Evolutionary conservation across 2,329 filamentous ascomycete genomes (phyloP).

Genomic region (Hortaea werneckii): DNA sequence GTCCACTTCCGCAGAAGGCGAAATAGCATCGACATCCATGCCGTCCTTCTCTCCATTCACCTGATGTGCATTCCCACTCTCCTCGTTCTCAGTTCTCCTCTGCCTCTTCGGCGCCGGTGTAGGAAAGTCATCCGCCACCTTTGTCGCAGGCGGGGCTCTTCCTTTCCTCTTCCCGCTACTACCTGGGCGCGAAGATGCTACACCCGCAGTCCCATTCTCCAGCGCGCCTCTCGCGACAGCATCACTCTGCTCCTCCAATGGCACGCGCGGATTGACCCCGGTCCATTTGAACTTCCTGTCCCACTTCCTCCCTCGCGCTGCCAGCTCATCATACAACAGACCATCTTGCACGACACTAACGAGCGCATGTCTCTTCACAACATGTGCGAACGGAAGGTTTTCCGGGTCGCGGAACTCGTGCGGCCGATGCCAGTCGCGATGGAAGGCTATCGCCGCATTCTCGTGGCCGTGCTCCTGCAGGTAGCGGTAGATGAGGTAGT

Average conservation of each 20-base stretch:
- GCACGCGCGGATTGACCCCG: slow-evolving; percentile 12
- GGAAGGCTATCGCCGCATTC: slow-evolving; percentile 43
- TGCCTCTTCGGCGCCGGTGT: slow-evolving; percentile 23
- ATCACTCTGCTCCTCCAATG: slow-evolving; percentile 11
- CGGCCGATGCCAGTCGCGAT: slow-evolving; percentile 49
- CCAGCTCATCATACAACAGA: slow-evolving; percentile 37
- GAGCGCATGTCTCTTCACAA: slow-evolving; percentile 49
- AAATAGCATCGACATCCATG: slow-evolving; percentile 33
- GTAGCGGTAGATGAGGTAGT: slow-evolving; percentile 60
- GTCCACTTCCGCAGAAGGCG: slow-evolving; percentile 15
- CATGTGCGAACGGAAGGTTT: slow-evolving; percentile 49
- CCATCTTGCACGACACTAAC: slow-evolving; percentile 55
- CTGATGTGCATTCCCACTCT: slow-evolving; percentile 14
- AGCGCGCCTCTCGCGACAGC: background rate
- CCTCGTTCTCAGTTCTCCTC: slow-evolving; percentile 22
- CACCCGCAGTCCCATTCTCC: background rate
- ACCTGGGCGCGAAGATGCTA: slow-evolving; percentile 4
- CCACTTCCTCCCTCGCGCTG: slow-evolving; percentile 13
- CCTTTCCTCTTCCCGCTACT: slow-evolving; percentile 14
- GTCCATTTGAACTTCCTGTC: slow-evolving; percentile 19
- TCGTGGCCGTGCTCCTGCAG: slow-evolving; percentile 29
- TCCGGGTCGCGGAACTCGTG: slow-evolving; percentile 41
- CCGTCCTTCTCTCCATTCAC: slow-evolving; percentile 33
- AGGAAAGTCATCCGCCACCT: slow-evolving; percentile 22
- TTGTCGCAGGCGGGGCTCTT: slow-evolving; percentile 8